Percentiles rank a stretch among this genome's conserved stretches.
Conservation (phyloP, 805 yeast species). For the Saccharomycopsis amapae region DNA sequence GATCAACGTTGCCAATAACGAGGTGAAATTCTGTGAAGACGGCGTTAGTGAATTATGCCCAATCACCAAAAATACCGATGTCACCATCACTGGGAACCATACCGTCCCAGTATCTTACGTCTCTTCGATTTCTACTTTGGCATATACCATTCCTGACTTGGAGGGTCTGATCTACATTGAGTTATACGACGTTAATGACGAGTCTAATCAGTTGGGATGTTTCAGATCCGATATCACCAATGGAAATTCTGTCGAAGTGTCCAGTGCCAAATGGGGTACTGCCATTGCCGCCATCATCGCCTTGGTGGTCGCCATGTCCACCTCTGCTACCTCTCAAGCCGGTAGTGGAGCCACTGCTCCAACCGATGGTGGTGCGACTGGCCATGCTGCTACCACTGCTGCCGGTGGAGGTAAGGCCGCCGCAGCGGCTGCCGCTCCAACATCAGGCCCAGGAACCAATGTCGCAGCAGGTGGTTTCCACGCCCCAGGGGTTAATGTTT, state of each 20-base stretch:
- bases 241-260: constrained; percentile 27
- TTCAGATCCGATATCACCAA: constrained; percentile 26
- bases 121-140: constrained; percentile 25
- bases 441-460: constrained; percentile 21
- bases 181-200: constrained; percentile 12
- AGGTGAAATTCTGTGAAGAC: constrained; percentile 27
- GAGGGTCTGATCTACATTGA: constrained; percentile 27
- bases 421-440: constrained; percentile 19
- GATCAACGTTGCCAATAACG: constrained; percentile 23
- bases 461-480: constrained; percentile 22
- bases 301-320: constrained; percentile 21
- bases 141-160: constrained; percentile 29
- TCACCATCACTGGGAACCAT: constrained; percentile 25
- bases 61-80: constrained; percentile 23
- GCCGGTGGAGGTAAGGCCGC: constrained; percentile 17
- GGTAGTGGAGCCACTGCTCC: constrained; percentile 15
- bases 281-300: constrained; percentile 28
- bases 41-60: constrained; percentile 28
- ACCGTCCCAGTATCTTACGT: constrained; percentile 27
- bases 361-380: constrained; percentile 16
- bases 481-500: constrained; percentile 26
- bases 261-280: constrained; percentile 25
- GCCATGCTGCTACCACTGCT: constrained; percentile 18
- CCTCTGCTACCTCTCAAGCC: constrained; percentile 20
- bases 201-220: constrained; percentile 15